Evolutionary conservation across 768 basidiomycete species (phyloP).

Genomic region (Tubosaeta sp.): DNA sequence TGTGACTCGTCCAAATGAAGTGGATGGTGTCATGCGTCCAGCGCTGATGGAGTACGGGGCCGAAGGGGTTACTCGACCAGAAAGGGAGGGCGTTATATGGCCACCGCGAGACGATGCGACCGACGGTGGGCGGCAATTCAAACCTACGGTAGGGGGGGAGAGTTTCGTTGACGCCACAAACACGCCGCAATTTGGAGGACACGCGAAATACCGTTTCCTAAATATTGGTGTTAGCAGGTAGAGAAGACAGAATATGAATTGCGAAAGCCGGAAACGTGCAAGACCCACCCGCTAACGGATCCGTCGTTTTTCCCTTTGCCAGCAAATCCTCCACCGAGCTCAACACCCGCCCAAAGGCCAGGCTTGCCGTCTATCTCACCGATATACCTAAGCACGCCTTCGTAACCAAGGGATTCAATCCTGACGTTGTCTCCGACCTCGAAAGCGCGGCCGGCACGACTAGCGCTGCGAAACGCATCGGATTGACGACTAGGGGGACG

Average conservation of each 20-base stretch:
- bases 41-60: conserved; percentile 30
- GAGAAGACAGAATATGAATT: neutral
- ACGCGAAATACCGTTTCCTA: conserved; percentile 82
- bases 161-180: conserved; percentile 85
- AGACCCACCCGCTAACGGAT: conserved; percentile 76
- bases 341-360: conserved; percentile 92
- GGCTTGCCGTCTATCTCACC: conserved; percentile 87
- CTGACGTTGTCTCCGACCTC: conserved; percentile 79
- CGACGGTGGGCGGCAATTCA: conserved; percentile 64
- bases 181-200: conserved; percentile 83
- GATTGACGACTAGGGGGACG: conserved; percentile 68
- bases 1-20: conserved; percentile 41
- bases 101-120: conserved; percentile 68
- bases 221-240: conserved; percentile 7
- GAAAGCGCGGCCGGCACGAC: conserved; percentile 45
- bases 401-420: conserved; percentile 84
- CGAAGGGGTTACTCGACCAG: conserved; percentile 46
- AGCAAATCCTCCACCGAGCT: conserved; percentile 76
- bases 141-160: conserved; percentile 66
- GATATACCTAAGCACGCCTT: conserved; percentile 75
- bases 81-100: conserved; percentile 39
- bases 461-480: conserved; percentile 49
- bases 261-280: neutral
- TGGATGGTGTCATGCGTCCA: conserved; percentile 58
- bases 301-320: conserved; percentile 98